Base-by-base conservation (phyloP, 1,139 yeast species). In the Suhomyces terraborum region DNA sequence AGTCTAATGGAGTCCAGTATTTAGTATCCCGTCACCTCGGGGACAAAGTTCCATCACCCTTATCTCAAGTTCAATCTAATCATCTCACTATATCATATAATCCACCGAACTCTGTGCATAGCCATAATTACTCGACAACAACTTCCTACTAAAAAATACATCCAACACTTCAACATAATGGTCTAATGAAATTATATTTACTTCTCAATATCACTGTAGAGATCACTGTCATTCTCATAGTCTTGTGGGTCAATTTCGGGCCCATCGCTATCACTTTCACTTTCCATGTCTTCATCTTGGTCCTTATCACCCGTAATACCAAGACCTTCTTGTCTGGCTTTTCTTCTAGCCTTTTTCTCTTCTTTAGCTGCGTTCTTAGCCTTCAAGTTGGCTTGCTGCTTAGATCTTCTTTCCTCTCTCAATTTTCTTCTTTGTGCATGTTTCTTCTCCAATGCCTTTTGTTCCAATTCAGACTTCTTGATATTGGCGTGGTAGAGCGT, bases 401-500 rank as follows among this genome's bases (percentile, higher is more conserved):
- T 82, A 53, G 80, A 79, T 62, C 87, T 79, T 68, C 98, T 79
- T 55, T 80, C 75, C 19, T 77, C 84, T 66, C 82, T 87, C 52
- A 84, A 65, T 56, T 75, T 77, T 56, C 75, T 73, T 60, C 78
- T 79, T 48, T 71, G 71, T 33, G 78, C 77, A 60, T 89, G 96
- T 55, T 69, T 76, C 64, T 77, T 75, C 49, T 88, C 95, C 54
- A 88, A 66, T 30, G 67, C 74, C 50, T 71, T 69, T 28, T 77
- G 67, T 61, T 91, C 95, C 39, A 69, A 62, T 43, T 73, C 71
- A 2, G 85, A 62, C 66, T 89, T 91, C 42, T 69, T 67, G 44
- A 88, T 71, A 40, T 69, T 73, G 31, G 88, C 75, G 60, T 94
- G 98, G 64, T 85, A 88, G 47, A 94, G 64, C 13, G 94, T 88